Percentiles rank a stretch among this genome's conserved stretches.
Evolutionary conservation across 345 rosid species (phyloP).

Genomic region (Lepidium africanum): DNA sequence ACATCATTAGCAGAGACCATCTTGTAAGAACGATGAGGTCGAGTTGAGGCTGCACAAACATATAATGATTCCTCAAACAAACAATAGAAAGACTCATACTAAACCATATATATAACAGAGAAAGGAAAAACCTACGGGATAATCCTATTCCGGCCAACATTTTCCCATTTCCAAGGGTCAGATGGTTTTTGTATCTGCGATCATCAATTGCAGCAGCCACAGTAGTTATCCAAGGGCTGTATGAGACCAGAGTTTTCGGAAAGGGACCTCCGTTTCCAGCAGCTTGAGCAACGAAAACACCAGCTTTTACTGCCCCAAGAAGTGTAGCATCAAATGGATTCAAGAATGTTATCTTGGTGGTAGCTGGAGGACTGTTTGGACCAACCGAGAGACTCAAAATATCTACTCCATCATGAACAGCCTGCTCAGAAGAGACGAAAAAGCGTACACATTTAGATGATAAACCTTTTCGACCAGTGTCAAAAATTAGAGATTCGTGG

Average conservation of each 20-base stretch:
- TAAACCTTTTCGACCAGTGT: not conserved
- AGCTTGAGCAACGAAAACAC: conserved; percentile 96
- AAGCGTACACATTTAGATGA: not conserved
- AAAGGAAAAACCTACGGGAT: conserved; percentile 57
- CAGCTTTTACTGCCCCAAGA: conserved; percentile 95
- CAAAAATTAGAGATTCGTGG: not conserved
- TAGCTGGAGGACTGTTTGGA: conserved; percentile 92
- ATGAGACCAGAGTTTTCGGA: conserved; percentile 88
- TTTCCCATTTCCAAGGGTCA: conserved; percentile 81
- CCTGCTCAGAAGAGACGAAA: conserved; percentile 41
- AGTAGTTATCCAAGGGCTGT: conserved; percentile 95
- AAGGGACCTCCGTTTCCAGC: conserved; percentile 99
- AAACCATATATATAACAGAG: not conserved
- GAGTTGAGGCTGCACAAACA: conserved; percentile 77
- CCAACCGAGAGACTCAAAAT: conserved; percentile 93
- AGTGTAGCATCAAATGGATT: conserved; percentile 97
- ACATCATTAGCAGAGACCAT: conserved; percentile 98
- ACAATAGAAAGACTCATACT: not conserved
- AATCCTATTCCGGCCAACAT: conserved; percentile 76
- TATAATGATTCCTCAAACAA: not conserved
- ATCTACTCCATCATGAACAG: conserved; percentile 98
- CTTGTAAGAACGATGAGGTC: conserved; percentile 54
- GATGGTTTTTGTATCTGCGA: conserved; percentile 89
- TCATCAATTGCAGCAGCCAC: conserved; percentile 98
- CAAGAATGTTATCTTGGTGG: conserved; percentile 74